Percentiles rank a stretch among this genome's conserved stretches.
Conservation (phyloP, 371 early-diverging fungal genomes). For the Globomyces sp. region DNA sequence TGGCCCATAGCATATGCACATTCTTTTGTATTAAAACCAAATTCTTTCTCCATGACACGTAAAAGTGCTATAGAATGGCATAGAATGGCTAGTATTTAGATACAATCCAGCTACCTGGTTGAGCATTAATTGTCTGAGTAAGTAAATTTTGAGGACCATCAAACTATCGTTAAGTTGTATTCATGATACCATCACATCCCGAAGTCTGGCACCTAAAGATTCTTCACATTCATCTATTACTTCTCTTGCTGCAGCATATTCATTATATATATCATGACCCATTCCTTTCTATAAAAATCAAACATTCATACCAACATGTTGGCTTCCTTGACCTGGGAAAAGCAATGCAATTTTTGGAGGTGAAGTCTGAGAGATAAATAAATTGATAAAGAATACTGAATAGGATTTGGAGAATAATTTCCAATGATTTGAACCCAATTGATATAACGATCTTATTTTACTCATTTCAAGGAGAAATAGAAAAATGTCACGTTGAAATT, state of each 20-base stretch:
- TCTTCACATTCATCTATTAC: slow-evolving; percentile 91
- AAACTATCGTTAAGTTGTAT: slow-evolving; percentile 41
- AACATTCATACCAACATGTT: slow-evolving; percentile 25
- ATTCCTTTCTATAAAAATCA: slow-evolving; percentile 61
- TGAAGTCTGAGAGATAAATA: too few relatives aligned
- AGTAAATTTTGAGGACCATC: slow-evolving; percentile 75
- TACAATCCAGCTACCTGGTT: slow-evolving; percentile 57
- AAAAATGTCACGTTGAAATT: too few relatives aligned
- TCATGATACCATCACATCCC: slow-evolving; percentile 55
- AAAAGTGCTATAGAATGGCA: slow-evolving; percentile 86
- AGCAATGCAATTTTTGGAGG: slow-evolving; percentile 36
- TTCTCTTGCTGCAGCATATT: slow-evolving; percentile 69
- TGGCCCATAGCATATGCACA: slow-evolving; percentile 86
- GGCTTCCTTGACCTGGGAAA: slow-evolving; percentile 51
- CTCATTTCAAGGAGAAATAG: too few relatives aligned
- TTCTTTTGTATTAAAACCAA: slow-evolving; percentile 71
- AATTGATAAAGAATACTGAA: not conserved
- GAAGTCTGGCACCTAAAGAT: slow-evolving; percentile 66
- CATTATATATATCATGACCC: slow-evolving; percentile 86
- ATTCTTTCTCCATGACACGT: slow-evolving; percentile 73
- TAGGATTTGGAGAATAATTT: too few relatives aligned
- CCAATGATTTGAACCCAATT: too few relatives aligned
- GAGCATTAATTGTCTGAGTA: slow-evolving; percentile 85
- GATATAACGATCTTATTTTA: too few relatives aligned
- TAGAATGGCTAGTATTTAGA: slow-evolving; percentile 67